Evolutionary conservation across 208 protist genomes (phyloP).

Genomic region (Jaenimonas drosophilae): DNA sequence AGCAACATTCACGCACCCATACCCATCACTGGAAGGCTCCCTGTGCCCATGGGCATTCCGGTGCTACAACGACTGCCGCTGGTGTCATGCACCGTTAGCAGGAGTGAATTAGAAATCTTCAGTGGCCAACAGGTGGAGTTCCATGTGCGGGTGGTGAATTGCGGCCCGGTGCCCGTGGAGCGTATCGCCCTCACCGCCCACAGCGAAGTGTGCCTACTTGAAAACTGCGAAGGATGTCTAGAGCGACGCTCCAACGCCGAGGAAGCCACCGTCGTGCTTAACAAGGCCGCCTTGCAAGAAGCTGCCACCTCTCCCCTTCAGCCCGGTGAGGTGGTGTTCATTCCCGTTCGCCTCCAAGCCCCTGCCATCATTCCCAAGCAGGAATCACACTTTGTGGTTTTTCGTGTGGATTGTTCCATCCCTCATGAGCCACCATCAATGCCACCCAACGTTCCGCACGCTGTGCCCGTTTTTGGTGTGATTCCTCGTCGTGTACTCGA

Average conservation of each 20-base stretch:
- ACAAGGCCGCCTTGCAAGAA: constrained; percentile 33
- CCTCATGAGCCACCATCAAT: constrained; percentile 42
- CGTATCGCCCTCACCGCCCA: constrained; percentile 67
- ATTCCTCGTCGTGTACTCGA: constrained; percentile 76
- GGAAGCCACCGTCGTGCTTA: constrained; percentile 34
- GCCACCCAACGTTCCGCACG: constrained; percentile 54
- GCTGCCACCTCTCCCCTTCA: constrained; percentile 24
- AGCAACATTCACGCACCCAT: constrained; percentile 17
- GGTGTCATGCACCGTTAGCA: constrained; percentile 58
- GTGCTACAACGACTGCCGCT: constrained; percentile 69
- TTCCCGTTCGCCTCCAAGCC: constrained; percentile 43
- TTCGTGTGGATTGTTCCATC: constrained; percentile 65
- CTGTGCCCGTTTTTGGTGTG: constrained; percentile 80
- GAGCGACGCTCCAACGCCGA: constrained; percentile 39
- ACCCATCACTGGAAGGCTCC: constrained; percentile 19
- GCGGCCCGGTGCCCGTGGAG: constrained; percentile 45
- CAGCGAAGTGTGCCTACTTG: constrained; percentile 71
- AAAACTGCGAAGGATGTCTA: constrained; percentile 73
- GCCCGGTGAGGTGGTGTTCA: constrained; percentile 48
- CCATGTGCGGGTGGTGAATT: constrained; percentile 60
- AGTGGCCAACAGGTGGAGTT: constrained; percentile 62
- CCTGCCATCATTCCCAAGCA: constrained; percentile 32
- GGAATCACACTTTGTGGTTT: constrained; percentile 53
- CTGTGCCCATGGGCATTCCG: constrained; percentile 37
- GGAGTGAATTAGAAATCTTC: constrained; percentile 74